Evolutionary conservation across 2,329 filamentous ascomycete genomes (phyloP).

Genomic region (Colletotrichum musae): DNA sequence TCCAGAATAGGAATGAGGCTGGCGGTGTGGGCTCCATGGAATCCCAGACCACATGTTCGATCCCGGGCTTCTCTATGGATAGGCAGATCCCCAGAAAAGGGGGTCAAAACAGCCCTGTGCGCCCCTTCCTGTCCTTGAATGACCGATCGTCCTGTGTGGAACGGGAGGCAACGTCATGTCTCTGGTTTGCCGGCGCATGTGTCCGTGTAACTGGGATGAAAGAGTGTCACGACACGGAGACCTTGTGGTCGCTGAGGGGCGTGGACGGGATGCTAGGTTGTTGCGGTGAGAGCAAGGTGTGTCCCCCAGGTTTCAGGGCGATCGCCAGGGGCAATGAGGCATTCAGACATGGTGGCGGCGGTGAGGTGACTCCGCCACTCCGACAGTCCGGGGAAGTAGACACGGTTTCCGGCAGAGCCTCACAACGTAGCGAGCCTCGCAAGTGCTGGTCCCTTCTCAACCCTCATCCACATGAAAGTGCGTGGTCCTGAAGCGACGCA

Average conservation of each 20-base stretch:
- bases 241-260: neutral
- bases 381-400: constrained; percentile 30
- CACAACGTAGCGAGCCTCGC: neutral
- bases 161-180: neutral
- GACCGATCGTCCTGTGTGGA: constrained; percentile 14
- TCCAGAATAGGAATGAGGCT: neutral
- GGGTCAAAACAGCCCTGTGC: constrained; percentile 33
- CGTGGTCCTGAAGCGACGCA: neutral
- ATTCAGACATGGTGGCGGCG: constrained; percentile 25
- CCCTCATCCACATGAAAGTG: neutral
- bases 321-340: constrained; percentile 28
- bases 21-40: constrained; percentile 17
- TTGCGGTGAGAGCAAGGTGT: constrained; percentile 21
- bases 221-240: constrained; percentile 4
- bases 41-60: constrained; percentile 33
- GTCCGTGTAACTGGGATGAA: constrained; percentile 20
- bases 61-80: constrained; percentile 33
- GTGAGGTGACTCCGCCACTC: constrained; percentile 25
- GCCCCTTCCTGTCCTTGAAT: neutral
- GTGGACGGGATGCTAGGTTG: neutral
- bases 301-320: constrained; percentile 30
- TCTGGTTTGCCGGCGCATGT: constrained; percentile 19
- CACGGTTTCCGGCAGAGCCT: constrained; percentile 40
- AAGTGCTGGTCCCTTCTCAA: neutral
- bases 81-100: neutral